Base-by-base conservation (phyloP, 331 rosid genomes). In the Spiraea crenata region DNA sequence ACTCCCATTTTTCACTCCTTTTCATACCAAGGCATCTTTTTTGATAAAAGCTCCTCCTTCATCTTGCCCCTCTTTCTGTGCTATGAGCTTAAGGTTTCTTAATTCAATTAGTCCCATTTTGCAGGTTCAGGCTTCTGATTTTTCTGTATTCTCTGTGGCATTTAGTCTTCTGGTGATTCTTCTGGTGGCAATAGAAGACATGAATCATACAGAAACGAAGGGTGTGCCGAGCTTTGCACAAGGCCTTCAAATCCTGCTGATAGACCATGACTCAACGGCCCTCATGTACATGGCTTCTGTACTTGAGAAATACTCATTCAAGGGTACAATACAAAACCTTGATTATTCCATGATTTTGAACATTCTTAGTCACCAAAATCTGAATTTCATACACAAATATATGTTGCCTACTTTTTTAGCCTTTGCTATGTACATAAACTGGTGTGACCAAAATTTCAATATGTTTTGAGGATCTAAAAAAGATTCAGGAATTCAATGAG, bases 211-310 rank as follows among this genome's bases (percentile, higher is more conserved):
- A 35, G 55, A 63, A n/a, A 61, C 57, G 9, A 51, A 57, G 35
- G n/a, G 42, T 40, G 57, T 76, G 5, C 95, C 91, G n/a, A 64
- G 38, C 57, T 81, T 78, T 79, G 88, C 86, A 4, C 66, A 52
- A 46, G 85, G 87, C 50, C 72, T 79, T 9, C 13, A 56, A 35
- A 57, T 89, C 69, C 64, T 86, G 65, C 64, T 89, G 54, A 42
- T 86, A 9, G 88, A 86, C 75, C 67, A 77, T 66, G 81, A 80
- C 13, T 46, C 54, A 42, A 0, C 46, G 13, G 58, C 86, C n/a
- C 82, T 82, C 54, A 7, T 15, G 25, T 35, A 71, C 59, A 70
- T 75, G n/a, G 44, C 86, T 47, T 39, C 79, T 7, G 60, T 74
- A 66, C 87, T 88, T 59, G 46, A 80, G 51, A 70, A 76, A 19